Conservation (phyloP, 805 yeast genomes). For the Barnettozyma sucrosica region DNA sequence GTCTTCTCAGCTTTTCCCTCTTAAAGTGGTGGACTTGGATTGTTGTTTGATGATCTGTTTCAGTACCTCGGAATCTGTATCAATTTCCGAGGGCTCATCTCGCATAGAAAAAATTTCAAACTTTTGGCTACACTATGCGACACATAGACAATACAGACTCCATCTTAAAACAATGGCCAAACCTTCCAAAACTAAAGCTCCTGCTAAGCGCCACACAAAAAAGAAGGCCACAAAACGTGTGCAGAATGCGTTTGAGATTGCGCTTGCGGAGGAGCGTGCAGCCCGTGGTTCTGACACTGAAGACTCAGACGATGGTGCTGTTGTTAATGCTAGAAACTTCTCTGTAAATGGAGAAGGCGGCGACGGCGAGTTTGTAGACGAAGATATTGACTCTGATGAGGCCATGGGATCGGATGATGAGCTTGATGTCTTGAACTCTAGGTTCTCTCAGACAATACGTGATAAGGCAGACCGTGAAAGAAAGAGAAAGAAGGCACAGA, state of each 20-base stretch:
- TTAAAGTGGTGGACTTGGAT: background rate
- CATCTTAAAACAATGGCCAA: background rate
- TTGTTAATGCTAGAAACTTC: constrained; percentile 31
- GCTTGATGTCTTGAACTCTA: constrained; percentile 55
- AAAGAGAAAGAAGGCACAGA: constrained; percentile 12
- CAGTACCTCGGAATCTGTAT: constrained; percentile 3
- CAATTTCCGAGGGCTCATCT: constrained; percentile 4
- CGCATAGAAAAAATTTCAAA: background rate
- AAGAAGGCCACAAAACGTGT: constrained; percentile 33
- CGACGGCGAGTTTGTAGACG: constrained; percentile 44
- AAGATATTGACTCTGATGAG: constrained; percentile 79
- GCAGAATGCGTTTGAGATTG: constrained; percentile 47
- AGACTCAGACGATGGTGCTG: constrained; percentile 30
- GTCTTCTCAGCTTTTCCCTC: background rate
- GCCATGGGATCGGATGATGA: constrained; percentile 82
- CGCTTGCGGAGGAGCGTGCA: constrained; percentile 22
- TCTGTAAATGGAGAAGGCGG: constrained; percentile 23
- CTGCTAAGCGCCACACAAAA: constrained; percentile 3
- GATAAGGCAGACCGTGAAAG: constrained; percentile 41
- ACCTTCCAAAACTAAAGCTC: constrained; percentile 12
- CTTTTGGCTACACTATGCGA: background rate
- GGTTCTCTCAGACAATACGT: constrained; percentile 63
- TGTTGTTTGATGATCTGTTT: background rate
- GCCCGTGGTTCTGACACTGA: constrained; percentile 29
- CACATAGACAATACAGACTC: background rate